Evolutionary conservation across 2,329 filamentous ascomycete species (phyloP), one percentile per base, ranked within the genome.

Genomic region (Fusarium bulbicola): DNA sequence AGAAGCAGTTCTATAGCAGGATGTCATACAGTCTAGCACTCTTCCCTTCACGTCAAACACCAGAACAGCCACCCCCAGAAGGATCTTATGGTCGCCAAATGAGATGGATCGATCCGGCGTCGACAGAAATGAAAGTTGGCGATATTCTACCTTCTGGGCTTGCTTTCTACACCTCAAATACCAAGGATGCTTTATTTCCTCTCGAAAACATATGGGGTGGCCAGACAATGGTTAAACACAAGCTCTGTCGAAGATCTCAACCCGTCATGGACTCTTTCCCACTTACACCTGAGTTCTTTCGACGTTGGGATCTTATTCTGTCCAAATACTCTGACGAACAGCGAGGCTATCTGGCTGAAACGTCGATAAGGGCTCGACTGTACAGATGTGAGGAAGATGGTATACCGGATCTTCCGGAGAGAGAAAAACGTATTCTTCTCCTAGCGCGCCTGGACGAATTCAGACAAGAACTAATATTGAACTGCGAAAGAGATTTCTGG

Each of bases 261-360:
- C 1, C 4, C n/a, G 3, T 43, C n/a, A 45, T 26, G n/a, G 1
- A 24, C n/a, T 18, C 39, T 15, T n/a, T 59, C 11, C 0, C 1
- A 2, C n/a, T 47, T 5, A 26, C 15, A 12, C 20, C 6, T 5
- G 32, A 53, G 20, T 46, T 64, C 10, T 28, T 53, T 8, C 10
- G 9, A 0, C 39, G 58, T 11, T 64, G 62, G 58, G 7, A 53
- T 9, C 28, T 20, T 5, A 64, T 64, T 10, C 16, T 63, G 5
- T 26, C 7, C 7, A 28, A 7, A 0, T 39, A 24, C 3, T 6
- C 26, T 5, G 11, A 26, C 18, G 37, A 45, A 4, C 20, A 3
- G 2, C 24, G 37, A 13, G 16, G 28, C 2, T 15, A 10, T 2
- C 14, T 52, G 5, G 15, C 37, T 6, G 2, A 18, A 45, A 46